Evolutionary conservation across 495 filamentous ascomycete species (phyloP).

Genomic region (Delitschia confertaspora): DNA sequence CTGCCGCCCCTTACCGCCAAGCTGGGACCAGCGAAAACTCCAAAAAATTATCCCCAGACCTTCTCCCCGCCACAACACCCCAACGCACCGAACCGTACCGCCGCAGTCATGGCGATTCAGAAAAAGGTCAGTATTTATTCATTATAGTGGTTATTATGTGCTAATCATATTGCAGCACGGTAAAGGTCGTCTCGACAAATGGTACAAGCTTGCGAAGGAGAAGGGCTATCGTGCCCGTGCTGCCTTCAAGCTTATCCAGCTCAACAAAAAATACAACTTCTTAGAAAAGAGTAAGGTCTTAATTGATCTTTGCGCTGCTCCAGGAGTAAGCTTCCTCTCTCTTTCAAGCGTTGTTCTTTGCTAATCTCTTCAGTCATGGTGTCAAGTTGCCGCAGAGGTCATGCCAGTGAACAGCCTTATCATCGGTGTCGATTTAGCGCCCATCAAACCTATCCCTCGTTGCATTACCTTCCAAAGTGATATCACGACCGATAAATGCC

Average conservation of each 20-base stretch:
- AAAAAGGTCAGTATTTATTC: conserved; percentile 70
- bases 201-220: conserved; percentile 87
- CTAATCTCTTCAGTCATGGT: conserved; percentile 63
- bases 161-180: conserved; percentile 50
- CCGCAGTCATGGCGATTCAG: conserved; percentile 79
- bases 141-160: no score
- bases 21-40: neutral
- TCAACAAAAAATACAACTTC: conserved; percentile 99
- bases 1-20: neutral
- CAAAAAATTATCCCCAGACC: neutral
- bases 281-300: conserved; percentile 92
- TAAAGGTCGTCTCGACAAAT: conserved; percentile 98
- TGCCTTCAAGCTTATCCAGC: conserved; percentile 95
- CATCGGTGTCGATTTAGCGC: conserved; percentile 86
- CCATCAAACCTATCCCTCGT: conserved; percentile 91
- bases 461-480: conserved; percentile 94
- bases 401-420: conserved; percentile 90
- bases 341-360: neutral
- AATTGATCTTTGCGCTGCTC: conserved; percentile 93
- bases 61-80: neutral
- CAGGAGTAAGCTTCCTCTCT: conserved; percentile 56
- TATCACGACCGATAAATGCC: conserved; percentile 95
- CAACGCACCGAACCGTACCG: neutral
- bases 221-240: conserved; percentile 95
- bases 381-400: conserved; percentile 91